A percentile compares a stretch with the other conserved stretches of the same genome.
Evolutionary conservation across 768 basidiomycete species (phyloP).

Genomic region (Chalciporus sphaerocephalus): DNA sequence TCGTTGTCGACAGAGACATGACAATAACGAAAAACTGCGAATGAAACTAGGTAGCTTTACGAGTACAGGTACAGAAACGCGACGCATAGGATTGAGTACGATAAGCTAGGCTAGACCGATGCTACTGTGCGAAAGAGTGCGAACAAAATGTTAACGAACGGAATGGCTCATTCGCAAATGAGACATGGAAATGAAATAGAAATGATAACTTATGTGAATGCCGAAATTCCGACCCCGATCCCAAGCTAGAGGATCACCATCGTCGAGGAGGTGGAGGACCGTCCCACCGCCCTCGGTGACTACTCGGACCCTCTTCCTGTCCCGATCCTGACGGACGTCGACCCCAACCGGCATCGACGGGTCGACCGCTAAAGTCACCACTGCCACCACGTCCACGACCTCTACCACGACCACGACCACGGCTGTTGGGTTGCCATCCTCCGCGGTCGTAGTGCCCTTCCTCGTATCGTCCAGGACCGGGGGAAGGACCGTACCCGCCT

Average conservation of each 20-base stretch:
- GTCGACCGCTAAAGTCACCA: constrained; percentile 32
- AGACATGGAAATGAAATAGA: constrained; percentile 9
- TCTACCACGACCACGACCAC: constrained; percentile 32
- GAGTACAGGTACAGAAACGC: constrained; percentile 15
- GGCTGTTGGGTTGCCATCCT: constrained; percentile 30
- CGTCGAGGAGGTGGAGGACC: constrained; percentile 26
- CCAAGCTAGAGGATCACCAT: constrained; percentile 9
- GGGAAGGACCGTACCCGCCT: constrained; percentile 25
- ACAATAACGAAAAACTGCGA: background rate
- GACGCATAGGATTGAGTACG: constrained; percentile 1
- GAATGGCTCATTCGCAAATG: background rate
- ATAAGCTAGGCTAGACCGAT: constrained; percentile 7
- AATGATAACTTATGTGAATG: constrained; percentile 27
- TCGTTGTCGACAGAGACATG: constrained; percentile 3
- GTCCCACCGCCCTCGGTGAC: constrained; percentile 27
- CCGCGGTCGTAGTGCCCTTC: constrained; percentile 28
- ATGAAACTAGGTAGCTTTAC: constrained; percentile 4
- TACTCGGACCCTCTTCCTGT: constrained; percentile 37
- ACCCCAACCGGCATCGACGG: constrained; percentile 42
- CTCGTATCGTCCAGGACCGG: constrained; percentile 25
- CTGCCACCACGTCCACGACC: constrained; percentile 23
- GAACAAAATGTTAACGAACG: background rate
- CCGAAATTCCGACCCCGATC: background rate
- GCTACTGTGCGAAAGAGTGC: background rate
- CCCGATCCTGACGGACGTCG: constrained; percentile 31